Percentiles rank a stretch among this genome's conserved stretches.
Evolutionary conservation across 441 rosid species (phyloP).

Genomic region (Adansonia rubrostipa): DNA sequence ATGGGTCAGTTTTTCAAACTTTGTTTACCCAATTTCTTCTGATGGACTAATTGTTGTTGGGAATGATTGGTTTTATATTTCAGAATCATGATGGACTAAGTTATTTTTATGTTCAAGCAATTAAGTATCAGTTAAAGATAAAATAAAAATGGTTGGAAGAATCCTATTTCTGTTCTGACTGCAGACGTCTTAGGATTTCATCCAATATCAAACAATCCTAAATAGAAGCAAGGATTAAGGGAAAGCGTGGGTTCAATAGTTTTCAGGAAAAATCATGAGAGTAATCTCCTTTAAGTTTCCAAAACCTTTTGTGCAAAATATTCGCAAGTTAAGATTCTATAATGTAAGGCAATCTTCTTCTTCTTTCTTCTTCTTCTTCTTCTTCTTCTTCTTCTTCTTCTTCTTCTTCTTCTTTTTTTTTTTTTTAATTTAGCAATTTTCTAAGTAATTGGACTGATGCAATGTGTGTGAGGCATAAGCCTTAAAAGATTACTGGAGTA

Average conservation of each 20-base stretch:
- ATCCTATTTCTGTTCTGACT: neutral
- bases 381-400: neutral
- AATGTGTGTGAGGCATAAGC: neutral
- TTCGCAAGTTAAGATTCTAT: neutral
- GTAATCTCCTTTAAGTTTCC: neutral
- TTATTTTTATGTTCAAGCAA: slow-evolving; percentile 4
- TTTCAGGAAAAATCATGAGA: neutral
- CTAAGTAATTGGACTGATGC: neutral
- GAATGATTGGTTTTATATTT: neutral
- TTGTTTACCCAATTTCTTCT: neutral
- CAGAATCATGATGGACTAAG: neutral
- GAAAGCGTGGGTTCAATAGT: neutral
- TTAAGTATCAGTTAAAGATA: neutral
- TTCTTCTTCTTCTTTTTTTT: too few relatives aligned
- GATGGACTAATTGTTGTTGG: neutral
- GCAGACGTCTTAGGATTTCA: neutral
- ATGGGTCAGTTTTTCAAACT: neutral
- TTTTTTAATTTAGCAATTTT: neutral
- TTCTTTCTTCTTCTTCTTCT: neutral
- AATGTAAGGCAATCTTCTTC: neutral
- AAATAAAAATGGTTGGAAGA: neutral
- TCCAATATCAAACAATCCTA: neutral
- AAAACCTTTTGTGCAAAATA: neutral
- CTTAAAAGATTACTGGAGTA: neutral
- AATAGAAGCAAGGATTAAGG: neutral